phyloP scores from a whole-genome alignment of 2,329 filamentous ascomycete species.

The Thelonectria olida region DNA sequence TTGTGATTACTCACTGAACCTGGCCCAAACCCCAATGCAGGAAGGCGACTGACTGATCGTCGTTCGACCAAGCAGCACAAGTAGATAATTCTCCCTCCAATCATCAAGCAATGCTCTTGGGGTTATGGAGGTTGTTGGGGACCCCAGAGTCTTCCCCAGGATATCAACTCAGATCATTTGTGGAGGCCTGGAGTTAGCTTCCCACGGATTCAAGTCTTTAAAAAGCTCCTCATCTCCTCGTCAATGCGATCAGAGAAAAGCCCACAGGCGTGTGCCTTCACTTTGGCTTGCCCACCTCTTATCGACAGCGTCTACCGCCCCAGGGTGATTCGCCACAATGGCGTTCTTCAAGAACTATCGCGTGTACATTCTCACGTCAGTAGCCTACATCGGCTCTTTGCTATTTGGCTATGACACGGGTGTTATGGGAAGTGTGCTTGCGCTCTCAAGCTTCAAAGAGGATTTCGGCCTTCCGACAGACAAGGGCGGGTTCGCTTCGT shows the following conservation, averaged over 20 bases:
- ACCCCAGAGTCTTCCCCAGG: background rate
- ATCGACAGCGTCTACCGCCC: background rate
- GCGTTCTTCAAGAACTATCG: slow-evolving; percentile 19
- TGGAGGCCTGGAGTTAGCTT: background rate
- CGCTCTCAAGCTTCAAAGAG: slow-evolving; percentile 25
- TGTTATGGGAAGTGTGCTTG: slow-evolving; percentile 25
- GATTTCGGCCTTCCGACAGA: slow-evolving; percentile 28
- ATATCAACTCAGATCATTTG: background rate
- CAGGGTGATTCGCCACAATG: background rate
- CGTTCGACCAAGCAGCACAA: background rate
- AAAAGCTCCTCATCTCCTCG: background rate
- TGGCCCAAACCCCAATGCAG: background rate
- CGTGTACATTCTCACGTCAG: slow-evolving; percentile 17
- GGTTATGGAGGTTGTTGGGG: background rate
- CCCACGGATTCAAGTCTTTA: background rate
- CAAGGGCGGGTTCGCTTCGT: slow-evolving; percentile 18
- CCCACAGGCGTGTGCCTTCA: background rate
- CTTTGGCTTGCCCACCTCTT: background rate
- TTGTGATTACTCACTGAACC: background rate
- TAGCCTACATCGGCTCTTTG: slow-evolving; percentile 18
- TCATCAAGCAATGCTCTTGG: background rate
- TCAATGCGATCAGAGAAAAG: background rate
- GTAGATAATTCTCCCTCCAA: background rate
- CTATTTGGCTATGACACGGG: slow-evolving; percentile 13
- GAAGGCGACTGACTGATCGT: background rate